Evolutionary conservation across 2,329 filamentous ascomycete species (phyloP).

Genomic region (Colletotrichum sp.): DNA sequence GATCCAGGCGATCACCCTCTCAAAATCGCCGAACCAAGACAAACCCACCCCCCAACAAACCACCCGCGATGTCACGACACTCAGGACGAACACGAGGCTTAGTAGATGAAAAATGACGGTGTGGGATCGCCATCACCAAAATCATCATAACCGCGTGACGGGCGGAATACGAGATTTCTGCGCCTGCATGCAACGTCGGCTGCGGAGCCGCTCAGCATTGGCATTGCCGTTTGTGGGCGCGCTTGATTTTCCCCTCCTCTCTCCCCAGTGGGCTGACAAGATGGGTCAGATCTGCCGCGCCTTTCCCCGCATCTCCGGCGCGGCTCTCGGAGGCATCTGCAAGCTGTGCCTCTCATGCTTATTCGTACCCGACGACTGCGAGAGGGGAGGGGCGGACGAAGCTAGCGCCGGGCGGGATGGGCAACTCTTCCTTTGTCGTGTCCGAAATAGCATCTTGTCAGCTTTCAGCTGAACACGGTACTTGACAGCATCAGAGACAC

Average conservation of each 20-base stretch:
- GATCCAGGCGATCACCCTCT: neutral
- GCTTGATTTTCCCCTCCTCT: neutral
- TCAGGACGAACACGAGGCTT: neutral
- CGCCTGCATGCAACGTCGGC: conserved; percentile 8
- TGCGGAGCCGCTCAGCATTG: neutral
- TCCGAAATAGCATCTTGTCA: neutral
- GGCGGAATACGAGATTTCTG: conserved; percentile 5
- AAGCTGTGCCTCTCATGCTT: neutral
- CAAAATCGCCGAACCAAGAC: neutral
- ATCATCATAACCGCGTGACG: neutral
- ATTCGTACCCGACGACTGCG: neutral
- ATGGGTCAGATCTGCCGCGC: neutral
- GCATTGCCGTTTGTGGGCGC: neutral
- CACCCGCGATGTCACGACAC: neutral
- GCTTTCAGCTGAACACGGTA: neutral
- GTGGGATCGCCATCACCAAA: neutral
- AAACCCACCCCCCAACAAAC: neutral
- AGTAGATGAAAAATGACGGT: neutral
- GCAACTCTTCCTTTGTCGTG: neutral
- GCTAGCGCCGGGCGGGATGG: neutral
- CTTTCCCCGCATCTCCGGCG: conserved; percentile 10
- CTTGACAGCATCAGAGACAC: neutral
- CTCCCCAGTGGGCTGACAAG: neutral
- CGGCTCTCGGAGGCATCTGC: neutral
- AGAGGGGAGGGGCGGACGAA: neutral